Evolutionary conservation across 805 yeast species (phyloP), one percentile per base, ranked within the genome.

Genomic region (Torulaspora delbrueckii): DNA sequence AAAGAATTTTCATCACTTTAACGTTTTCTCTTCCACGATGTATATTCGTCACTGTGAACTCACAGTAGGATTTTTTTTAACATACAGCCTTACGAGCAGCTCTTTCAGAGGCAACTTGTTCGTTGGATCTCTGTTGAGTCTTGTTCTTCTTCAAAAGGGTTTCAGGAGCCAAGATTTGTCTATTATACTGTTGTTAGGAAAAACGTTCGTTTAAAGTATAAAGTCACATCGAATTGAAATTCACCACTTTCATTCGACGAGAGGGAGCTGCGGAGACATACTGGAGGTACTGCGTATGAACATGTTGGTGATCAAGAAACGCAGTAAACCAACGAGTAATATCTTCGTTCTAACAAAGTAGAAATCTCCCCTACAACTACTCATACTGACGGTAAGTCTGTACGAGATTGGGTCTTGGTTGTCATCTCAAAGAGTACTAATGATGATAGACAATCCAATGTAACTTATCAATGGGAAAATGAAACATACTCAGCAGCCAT

Each of bases 81-180:
- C 95, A 73, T 84, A 86, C 95, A 67, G 80, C 81, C 74, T 80
- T 78, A 73, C 88, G 79, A 59, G 82, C 84, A 68, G 73, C 77
- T 76, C 80, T 83, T 69, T 80, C 90, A 67, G 87, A 89, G 70
- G 86, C 82, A 66, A 84, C 78, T 72, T 81, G 79, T 69, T 81
- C 86, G 60, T 82, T 78, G 65, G 80, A 74, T 80, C 84, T 84
- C 68, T 82, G 81, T 70, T 80, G 78, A 72, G 84, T 81, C 78
- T 84, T 79, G 65, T 83, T 71, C 79, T 84, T 82, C 82, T 86
- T 86, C 73, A 82, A 74, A 71, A 82, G 84, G 70, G 93, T 74
- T 81, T 86, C 95, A 80, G 95, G 95, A 57, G 72, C 72, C 57
- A 72, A 67, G 61, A 72, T 61, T 65, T 73, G 63, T 62, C 71